phyloP scores from a whole-genome alignment of 2,329 filamentous ascomycete genomes.

The Xylaria sp. region DNA sequence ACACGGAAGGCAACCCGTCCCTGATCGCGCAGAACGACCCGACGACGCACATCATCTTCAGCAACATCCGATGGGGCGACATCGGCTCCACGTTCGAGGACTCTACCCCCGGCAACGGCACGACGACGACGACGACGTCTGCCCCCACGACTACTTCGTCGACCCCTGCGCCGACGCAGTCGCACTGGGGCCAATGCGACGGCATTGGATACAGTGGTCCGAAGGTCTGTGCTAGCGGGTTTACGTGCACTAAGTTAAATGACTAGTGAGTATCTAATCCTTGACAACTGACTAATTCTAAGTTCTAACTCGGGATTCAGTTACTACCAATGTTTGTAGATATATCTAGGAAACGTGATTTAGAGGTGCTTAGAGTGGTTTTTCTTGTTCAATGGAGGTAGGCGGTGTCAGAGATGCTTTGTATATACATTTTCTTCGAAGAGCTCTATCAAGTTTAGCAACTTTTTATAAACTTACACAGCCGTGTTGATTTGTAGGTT shows the following conservation, averaged over 20 bases:
- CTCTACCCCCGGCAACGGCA: constrained; percentile 13
- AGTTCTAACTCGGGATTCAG: constrained; percentile 14
- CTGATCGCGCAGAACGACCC: constrained; percentile 40
- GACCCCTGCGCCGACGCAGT: constrained; percentile 13
- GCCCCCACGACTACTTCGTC: constrained; percentile 17
- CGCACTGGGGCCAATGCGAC: constrained; percentile 29
- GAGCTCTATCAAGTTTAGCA: background rate
- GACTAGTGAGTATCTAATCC: constrained; percentile 32
- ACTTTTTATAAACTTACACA: background rate
- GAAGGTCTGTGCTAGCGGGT: constrained; percentile 26
- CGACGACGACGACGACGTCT: background rate
- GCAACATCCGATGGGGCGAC: constrained; percentile 47
- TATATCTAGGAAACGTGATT: background rate
- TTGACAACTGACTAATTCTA: background rate
- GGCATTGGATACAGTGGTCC: constrained; percentile 33
- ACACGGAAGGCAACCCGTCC: constrained; percentile 63
- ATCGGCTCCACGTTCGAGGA: constrained; percentile 40
- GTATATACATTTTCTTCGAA: constrained; percentile 27
- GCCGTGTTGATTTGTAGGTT: too few species aligned
- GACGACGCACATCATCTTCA: constrained; percentile 46
- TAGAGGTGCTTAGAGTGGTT: background rate
- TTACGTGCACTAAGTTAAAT: constrained; percentile 24
- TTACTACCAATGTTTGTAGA: constrained; percentile 33
- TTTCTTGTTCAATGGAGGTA: background rate
- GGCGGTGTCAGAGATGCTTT: background rate